Evolutionary conservation across 2,329 filamentous ascomycete species (phyloP), one percentile per base, ranked within the genome.

Genomic region (Pseudogymnoascus sp.): DNA sequence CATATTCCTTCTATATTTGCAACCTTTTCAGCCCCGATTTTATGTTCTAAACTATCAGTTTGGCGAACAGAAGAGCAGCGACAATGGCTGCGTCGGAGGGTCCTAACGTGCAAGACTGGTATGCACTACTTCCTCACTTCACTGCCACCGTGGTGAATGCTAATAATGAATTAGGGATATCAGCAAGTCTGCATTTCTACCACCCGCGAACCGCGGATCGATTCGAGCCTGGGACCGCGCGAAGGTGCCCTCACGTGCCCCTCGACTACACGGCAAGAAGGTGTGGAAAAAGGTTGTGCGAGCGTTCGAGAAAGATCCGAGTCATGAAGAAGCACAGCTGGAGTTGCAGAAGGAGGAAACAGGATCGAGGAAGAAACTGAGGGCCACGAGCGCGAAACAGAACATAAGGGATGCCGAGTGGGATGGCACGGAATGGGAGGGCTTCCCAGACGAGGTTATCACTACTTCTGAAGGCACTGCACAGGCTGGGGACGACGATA

Each of bases 281-380:
- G 70, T 73, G 25, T 72, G 70, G 71, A 73, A 73, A 60, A 69
- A 67, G 64, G 58, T 59, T 59, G 18, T 10, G 10, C 33, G 58
- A 59, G 58, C 58, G 21, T 27, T 36, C 10, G 61, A 68, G 18
- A 69, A 70, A 39, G 67, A 69, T 60, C 12, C 59, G n/a, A 69
- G 67, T 40, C 42, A 64, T 13, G 62, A 66, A 10, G 63, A 64
- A 33, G 65, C 65, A 2, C 65, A 69, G 58, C 40, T 40, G 10
- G 76, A 78, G 64, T 67, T 78, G 4, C 68, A 72, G 13, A 70
- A 66, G 25, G 71, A 72, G 21, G 73, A 74, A 1, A 58, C 61
- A 2, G 72, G 70, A 0, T 40, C 70, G 21, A 70, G 76, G 33
- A 79, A 79, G 65, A 72, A 69, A 61, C 55, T 62, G 18, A 71